Conservation (phyloP, 495 filamentous ascomycete species). For the Podospora anserina region DNA sequence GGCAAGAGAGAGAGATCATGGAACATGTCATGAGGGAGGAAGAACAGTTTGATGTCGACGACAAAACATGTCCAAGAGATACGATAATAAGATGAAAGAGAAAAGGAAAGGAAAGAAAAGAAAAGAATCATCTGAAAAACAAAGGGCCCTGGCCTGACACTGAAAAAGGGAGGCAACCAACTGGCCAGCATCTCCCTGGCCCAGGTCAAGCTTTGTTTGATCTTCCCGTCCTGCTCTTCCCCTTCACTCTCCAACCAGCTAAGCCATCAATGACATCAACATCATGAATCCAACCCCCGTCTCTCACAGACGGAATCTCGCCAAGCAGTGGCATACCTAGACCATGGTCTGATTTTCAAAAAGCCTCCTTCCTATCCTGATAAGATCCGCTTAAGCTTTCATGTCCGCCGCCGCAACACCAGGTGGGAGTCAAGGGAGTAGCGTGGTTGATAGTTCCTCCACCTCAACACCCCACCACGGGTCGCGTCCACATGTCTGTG, state of each 20-base stretch:
- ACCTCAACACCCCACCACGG: background rate
- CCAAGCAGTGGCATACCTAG: background rate
- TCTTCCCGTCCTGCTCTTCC: background rate
- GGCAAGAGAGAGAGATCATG: too few species aligned
- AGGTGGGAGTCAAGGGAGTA: background rate
- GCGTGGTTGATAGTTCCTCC: background rate
- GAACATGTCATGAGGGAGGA: too few species aligned
- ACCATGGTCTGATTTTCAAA: background rate
- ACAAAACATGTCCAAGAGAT: too few species aligned
- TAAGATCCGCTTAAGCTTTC: background rate
- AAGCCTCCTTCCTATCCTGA: background rate
- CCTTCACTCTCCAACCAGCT: background rate
- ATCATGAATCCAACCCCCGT: background rate
- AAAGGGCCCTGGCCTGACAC: too few species aligned
- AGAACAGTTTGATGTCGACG: too few species aligned
- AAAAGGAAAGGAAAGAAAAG: too few species aligned
- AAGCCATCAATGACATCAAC: background rate
- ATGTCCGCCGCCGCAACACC: background rate
- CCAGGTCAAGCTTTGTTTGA: background rate
- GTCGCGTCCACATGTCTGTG: background rate
- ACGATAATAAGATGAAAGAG: too few species aligned
- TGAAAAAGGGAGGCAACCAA: background rate
- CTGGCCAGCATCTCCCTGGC: too few species aligned
- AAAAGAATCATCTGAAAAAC: too few species aligned
- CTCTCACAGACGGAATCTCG: background rate